These are phyloP conservation scores for Trypanosoma platydactyli DNA, from an alignment of 208 protist genomes.

Conservation along the genomic window DNA sequence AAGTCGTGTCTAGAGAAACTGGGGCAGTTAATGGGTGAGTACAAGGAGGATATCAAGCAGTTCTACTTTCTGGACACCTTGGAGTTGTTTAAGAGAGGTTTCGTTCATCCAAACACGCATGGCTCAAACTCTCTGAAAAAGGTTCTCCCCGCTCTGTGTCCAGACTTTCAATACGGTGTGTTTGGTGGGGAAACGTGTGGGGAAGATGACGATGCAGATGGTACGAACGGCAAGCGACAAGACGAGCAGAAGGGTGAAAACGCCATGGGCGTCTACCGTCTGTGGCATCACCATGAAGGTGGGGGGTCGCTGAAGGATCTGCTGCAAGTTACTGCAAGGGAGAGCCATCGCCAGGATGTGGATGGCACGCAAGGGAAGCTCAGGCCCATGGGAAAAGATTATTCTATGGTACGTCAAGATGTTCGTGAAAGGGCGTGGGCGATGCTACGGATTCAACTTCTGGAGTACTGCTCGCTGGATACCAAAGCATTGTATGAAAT, in stretches of 20 bases:
- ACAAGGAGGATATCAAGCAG: conserved; percentile 76
- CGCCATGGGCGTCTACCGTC: conserved; percentile 85
- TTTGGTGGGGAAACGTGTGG: conserved; percentile 58
- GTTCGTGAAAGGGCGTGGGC: conserved; percentile 70
- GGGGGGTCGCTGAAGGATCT: conserved; percentile 77
- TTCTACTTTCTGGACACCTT: conserved; percentile 91
- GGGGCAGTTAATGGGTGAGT: conserved; percentile 63
- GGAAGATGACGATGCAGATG: conserved; percentile 11
- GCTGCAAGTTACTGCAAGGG: conserved; percentile 30
- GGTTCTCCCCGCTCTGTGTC: conserved; percentile 82
- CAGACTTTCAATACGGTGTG: conserved; percentile 86
- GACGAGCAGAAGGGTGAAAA: conserved; percentile 87
- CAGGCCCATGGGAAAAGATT: background rate
- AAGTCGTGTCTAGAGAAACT: conserved; percentile 87
- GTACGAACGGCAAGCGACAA: conserved; percentile 1
- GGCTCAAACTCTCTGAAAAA: conserved; percentile 92
- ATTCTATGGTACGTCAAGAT: conserved; percentile 38
- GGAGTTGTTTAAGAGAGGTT: conserved; percentile 78
- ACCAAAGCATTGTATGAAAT: conserved; percentile 88
- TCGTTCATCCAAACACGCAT: conserved; percentile 78
- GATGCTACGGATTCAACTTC: conserved; percentile 77
- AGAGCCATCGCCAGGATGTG: conserved; percentile 3
- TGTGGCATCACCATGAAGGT: conserved; percentile 89
- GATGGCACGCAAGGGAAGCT: background rate
- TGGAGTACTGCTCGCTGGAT: conserved; percentile 92